phyloP scores from a whole-genome alignment of 495 filamentous ascomycete genomes.

The Astrocystis sublimbata region DNA sequence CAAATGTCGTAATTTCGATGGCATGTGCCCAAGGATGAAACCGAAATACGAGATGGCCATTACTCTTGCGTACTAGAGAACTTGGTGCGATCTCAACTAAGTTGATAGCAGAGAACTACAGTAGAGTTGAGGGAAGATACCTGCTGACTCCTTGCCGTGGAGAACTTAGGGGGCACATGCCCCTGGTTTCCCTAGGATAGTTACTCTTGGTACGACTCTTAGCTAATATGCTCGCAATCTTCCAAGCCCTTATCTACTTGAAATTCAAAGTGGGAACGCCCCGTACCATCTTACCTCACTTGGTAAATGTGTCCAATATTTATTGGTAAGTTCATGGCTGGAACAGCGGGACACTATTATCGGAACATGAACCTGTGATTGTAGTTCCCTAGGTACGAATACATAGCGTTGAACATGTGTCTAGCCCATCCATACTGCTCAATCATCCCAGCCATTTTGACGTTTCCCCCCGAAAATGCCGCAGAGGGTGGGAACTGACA shows the following conservation, averaged over 20 bases:
- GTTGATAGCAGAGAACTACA: not conserved
- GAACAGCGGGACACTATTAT: not conserved
- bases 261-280: constrained; percentile 1
- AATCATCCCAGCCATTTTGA: no score
- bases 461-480: no score
- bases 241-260: constrained; percentile 5
- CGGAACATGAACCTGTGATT: not conserved
- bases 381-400: not conserved
- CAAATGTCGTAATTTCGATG: no score
- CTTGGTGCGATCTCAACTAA: no score
- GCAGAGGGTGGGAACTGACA: no score
- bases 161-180: not conserved
- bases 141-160: not conserved
- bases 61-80: no score
- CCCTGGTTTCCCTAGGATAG: not conserved
- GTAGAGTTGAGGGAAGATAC: not conserved
- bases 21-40: no score
- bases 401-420: not conserved
- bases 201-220: constrained; percentile 3
- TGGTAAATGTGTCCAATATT: not conserved
- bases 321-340: not conserved
- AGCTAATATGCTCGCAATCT: not conserved
- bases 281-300: not conserved
- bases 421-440: not conserved
- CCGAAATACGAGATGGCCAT: no score